Base-by-base conservation (phyloP, 768 basidiomycete genomes). In the Auricularia auricula-judae region DNA sequence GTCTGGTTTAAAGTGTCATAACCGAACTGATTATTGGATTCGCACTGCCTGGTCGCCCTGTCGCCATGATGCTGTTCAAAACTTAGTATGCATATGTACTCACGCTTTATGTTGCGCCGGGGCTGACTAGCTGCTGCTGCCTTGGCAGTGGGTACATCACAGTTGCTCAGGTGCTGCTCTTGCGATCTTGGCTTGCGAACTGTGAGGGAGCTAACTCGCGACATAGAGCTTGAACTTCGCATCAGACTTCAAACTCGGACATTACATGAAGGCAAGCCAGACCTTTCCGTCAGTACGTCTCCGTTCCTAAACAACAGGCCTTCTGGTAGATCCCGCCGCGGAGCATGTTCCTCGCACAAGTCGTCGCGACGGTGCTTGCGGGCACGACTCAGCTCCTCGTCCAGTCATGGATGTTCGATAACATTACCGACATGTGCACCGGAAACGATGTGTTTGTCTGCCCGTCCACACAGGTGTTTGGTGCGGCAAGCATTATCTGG, bases 21-120 rank as follows among this genome's bases (percentile, higher is more conserved):
- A 86, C 88, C 1, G 89, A 91, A 71, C 77, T 90, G 35, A 82
- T 91, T 63, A 82, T 86, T 51, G 89, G 89, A 14, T 76, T 72
- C 65, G 75, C 64, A 71, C 77, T 81, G 29, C 81, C 80, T 67
- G 88, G 89, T 8, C 82, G 80, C 65, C 87, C 89, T 3, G 80
- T 88, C 65, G 87, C 88, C 1, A 84, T 87, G 82, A 87, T 89
- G 86, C 82, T 88, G 81, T 87, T 85, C 78, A 86, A 86, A 76
- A 53, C 68, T 65, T 56, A 66, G 67, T 3, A n/a, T 36, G 47
- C 21, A 43, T 51, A 7, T 21, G 34, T 16, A 10, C 21, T 11
- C 5, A 71, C 43, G 35, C 23, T 29, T 53, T 23, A 8, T 69
- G 66, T 67, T 70, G 71, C 72, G 70, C 29, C 29, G 29, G 29